Percentiles rank a stretch among this genome's conserved stretches.
phyloP scores from a whole-genome alignment of 2,329 filamentous ascomycete species.

The Fusarium equiseti region DNA sequence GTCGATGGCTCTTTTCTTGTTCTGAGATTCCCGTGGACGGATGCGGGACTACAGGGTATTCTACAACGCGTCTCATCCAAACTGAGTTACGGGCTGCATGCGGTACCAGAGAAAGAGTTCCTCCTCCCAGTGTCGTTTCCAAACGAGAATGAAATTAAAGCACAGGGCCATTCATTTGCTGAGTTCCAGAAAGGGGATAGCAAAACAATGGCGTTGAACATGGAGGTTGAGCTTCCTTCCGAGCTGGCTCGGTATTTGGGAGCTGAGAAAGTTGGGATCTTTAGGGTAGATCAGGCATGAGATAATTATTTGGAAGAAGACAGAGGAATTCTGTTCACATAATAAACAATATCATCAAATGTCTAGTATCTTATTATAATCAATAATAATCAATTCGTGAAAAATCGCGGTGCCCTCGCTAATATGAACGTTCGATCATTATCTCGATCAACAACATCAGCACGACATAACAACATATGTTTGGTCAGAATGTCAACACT shows the following conservation, averaged over 20 bases:
- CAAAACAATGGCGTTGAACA: slow-evolving; percentile 65
- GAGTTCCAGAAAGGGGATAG: slow-evolving; percentile 76
- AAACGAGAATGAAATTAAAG: slow-evolving; percentile 66
- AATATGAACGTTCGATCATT: background rate
- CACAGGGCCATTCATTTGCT: slow-evolving; percentile 69
- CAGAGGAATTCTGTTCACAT: slow-evolving; percentile 56
- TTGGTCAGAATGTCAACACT: background rate
- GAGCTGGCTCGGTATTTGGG: slow-evolving; percentile 76
- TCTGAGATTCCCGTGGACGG: slow-evolving; percentile 73
- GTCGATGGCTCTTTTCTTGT: slow-evolving; percentile 71
- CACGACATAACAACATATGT: no score
- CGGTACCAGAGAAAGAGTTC: slow-evolving; percentile 72
- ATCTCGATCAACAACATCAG: no score
- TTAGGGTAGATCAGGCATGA: slow-evolving; percentile 71
- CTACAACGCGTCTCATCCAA: slow-evolving; percentile 62
- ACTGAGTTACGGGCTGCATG: slow-evolving; percentile 61
- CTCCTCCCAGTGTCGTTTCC: slow-evolving; percentile 75
- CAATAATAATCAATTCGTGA: background rate
- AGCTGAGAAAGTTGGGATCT: slow-evolving; percentile 74
- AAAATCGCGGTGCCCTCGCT: background rate
- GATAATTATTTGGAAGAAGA: slow-evolving; percentile 63
- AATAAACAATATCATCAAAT: background rate
- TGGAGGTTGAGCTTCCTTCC: slow-evolving; percentile 68
- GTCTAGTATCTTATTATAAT: background rate
- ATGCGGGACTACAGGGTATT: slow-evolving; percentile 61